Evolutionary conservation across 345 rosid species (phyloP).

Genomic region (Schrenkiella parvula): DNA sequence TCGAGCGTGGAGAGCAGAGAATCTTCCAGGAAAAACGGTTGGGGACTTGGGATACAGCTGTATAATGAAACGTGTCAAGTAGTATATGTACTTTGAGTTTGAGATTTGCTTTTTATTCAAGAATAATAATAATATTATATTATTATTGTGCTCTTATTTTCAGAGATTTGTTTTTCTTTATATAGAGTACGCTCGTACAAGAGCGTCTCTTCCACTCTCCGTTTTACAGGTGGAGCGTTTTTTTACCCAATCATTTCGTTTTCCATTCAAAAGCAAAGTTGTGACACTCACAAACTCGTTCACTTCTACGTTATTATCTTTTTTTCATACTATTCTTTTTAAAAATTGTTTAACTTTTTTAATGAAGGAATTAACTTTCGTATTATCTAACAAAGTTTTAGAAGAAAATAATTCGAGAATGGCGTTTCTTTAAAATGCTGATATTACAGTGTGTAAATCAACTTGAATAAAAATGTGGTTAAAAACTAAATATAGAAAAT

Average conservation of each 20-base stretch:
- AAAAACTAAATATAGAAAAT: not conserved
- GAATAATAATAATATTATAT: not conserved
- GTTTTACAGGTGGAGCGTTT: conserved; percentile 27
- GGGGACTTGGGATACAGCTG: conserved; percentile 85
- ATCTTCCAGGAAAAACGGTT: conserved; percentile 64
- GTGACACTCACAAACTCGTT: conserved; percentile 13
- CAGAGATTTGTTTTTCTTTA: conserved; percentile 20
- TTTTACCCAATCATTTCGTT: conserved; percentile 35
- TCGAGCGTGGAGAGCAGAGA: conserved; percentile 44
- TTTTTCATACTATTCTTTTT: conserved; percentile 5
- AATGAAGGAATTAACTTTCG: not conserved
- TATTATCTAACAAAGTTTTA: not conserved
- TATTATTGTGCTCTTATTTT: not conserved
- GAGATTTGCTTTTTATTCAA: conserved; percentile 4
- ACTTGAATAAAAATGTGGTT: not conserved
- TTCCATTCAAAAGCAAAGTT: conserved; percentile 2
- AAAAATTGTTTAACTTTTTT: not conserved
- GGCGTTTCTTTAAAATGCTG: not conserved
- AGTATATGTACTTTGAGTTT: conserved; percentile 19
- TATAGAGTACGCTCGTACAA: conserved; percentile 19
- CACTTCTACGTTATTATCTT: not conserved
- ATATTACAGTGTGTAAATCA: not conserved
- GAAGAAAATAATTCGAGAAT: not conserved
- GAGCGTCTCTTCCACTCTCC: conserved; percentile 51
- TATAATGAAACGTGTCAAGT: conserved; percentile 64